Percentiles rank a stretch among this genome's conserved stretches.
Conservation (phyloP, 2,329 filamentous ascomycete genomes). For the Colletotrichum salicis region DNA sequence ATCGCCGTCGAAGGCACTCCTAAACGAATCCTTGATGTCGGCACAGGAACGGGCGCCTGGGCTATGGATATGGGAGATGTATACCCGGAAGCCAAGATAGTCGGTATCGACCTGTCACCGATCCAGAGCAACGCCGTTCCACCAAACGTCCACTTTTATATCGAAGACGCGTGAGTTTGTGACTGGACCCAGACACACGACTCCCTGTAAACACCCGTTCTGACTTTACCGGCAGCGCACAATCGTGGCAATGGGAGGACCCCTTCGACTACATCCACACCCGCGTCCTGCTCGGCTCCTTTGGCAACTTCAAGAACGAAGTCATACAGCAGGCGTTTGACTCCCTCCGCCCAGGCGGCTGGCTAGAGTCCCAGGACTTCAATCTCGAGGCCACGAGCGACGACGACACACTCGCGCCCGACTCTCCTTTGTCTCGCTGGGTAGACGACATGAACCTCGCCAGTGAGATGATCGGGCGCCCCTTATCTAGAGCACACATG, state of each 20-base stretch:
- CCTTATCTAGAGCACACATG: slow-evolving; percentile 47
- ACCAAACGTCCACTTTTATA: slow-evolving; percentile 77
- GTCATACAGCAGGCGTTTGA: slow-evolving; percentile 63
- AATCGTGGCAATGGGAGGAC: slow-evolving; percentile 64
- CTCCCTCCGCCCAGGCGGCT: slow-evolving; percentile 62
- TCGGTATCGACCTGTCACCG: slow-evolving; percentile 74
- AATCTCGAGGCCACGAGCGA: slow-evolving; percentile 53
- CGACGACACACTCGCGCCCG: slow-evolving; percentile 54
- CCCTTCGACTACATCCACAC: slow-evolving; percentile 67
- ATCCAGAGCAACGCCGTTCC: slow-evolving; percentile 75
- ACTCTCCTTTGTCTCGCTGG: slow-evolving; percentile 53
- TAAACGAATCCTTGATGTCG: slow-evolving; percentile 53
- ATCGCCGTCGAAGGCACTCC: slow-evolving; percentile 49
- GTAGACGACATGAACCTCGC: slow-evolving; percentile 53
- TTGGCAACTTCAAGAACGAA: slow-evolving; percentile 58
- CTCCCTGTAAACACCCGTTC: slow-evolving; percentile 7
- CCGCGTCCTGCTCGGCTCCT: slow-evolving; percentile 60
- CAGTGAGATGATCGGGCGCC: slow-evolving; percentile 49
- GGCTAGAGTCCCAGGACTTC: slow-evolving; percentile 65
- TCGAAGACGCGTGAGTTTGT: slow-evolving; percentile 68
- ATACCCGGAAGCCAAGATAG: slow-evolving; percentile 68
- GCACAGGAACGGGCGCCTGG: slow-evolving; percentile 65
- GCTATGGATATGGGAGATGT: slow-evolving; percentile 73
- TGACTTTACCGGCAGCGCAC: slow-evolving; percentile 46
- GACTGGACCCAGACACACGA: not conserved